A percentile compares a stretch with the other conserved stretches of the same genome.
Evolutionary conservation across 164 flowering plant genomes (phyloP).

Genomic region (Annona cherimola): DNA sequence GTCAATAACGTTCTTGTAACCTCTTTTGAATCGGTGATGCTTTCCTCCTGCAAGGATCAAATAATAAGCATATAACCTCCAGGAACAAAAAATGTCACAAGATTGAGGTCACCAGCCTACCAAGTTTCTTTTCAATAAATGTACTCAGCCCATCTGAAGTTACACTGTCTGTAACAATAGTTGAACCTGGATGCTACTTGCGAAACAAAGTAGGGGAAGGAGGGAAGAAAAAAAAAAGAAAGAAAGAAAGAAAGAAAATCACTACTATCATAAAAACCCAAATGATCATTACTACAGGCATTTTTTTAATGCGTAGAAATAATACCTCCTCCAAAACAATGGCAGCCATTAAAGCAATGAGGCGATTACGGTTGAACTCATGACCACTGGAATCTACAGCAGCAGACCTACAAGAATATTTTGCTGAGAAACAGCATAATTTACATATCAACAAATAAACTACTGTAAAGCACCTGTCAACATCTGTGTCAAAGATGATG

Average conservation of each 20-base stretch:
- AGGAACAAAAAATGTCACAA: not conserved
- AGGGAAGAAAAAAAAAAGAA: constrained; percentile 12
- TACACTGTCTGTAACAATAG: constrained; percentile 97
- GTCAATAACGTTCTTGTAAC: constrained; percentile 97
- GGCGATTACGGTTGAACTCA: constrained; percentile 83
- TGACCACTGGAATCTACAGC: constrained; percentile 93
- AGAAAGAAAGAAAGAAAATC: not conserved
- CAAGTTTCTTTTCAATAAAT: constrained; percentile 90
- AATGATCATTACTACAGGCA: not conserved
- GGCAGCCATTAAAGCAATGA: constrained; percentile 94
- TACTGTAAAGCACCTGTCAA: constrained; percentile 61
- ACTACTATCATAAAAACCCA: not conserved
- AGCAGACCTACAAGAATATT: constrained; percentile 70
- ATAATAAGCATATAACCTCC: constrained; percentile 10
- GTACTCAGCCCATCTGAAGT: constrained; percentile 94
- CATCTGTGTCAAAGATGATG: constrained; percentile 97
- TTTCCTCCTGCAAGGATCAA: constrained; percentile 60
- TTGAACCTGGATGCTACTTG: constrained; percentile 87
- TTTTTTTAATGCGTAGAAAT: not conserved
- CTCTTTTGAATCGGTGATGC: constrained; percentile 95
- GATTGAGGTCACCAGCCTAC: constrained; percentile 30
- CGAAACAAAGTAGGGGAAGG: not conserved
- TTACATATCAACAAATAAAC: not conserved
- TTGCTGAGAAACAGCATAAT: not conserved
- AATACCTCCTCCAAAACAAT: constrained; percentile 90